Evolutionary conservation across 139 green algal genomes (phyloP), one percentile per base, ranked within the genome.

Genomic region (Desmodesmus armatus): DNA sequence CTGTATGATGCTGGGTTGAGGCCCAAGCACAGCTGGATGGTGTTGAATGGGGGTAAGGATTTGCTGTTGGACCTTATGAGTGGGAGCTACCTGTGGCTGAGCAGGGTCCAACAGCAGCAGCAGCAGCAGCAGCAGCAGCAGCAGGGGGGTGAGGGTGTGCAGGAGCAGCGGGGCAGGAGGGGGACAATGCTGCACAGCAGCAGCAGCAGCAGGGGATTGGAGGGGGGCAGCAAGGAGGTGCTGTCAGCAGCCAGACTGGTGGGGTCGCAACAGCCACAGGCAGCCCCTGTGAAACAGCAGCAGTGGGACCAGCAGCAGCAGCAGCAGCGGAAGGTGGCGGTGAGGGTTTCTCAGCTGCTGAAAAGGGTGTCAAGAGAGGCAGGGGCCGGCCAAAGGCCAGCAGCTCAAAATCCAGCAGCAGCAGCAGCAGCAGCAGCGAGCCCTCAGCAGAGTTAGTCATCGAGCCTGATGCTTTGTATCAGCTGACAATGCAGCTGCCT

Each of bases 51-150:
- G n/a, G n/a, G 31, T 13, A 7, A 77, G 7, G 44, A 53, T 11
- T 19, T 85, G 19, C 6, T 77, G 43, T 33, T 85, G 7, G 79
- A 85, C 41, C 65, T 85, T 4, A 65, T 85, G 79, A 62, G 33
- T 21, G 79, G 79, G 1, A 55, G 41, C 49, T 85, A 85, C 43
- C 37, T 85, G 17, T 78, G 79, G 79, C 65, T 85, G 44, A 40
- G 67, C 67, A 3, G 63, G n/a, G 11, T 3, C 17, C 51, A 11
- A 55, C 39, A 71, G 53, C 37, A 41, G 31, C 51, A 67, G 47
- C 31, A 39, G 53, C 75, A 71, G 75, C 75, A 71, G 53, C 75
- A 67, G 73, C 73, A 80, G 74, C 49, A 49, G 74, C 69, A 49
- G 69, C 15, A 15, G 11, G 6, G 65, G 5, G 7, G 65, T 21